Evolutionary conservation across 768 basidiomycete genomes (phyloP), one percentile per base, ranked within the genome.

Genomic region (Naganishia vaughanmartiniae): DNA sequence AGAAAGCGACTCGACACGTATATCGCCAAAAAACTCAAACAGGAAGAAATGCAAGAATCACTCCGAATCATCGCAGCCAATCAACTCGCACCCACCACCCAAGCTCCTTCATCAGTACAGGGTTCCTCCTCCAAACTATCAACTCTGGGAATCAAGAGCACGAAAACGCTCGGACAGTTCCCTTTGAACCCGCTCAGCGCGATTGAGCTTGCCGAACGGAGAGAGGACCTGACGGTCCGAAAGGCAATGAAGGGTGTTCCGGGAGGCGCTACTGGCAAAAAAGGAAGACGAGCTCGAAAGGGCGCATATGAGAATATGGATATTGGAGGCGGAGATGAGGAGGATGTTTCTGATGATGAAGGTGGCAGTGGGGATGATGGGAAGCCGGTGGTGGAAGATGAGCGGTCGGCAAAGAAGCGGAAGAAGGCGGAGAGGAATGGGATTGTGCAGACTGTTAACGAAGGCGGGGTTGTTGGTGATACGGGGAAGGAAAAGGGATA

Each of bases 1-100:
- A 89, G 87, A 83, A 93, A 90, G 79, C 84, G 91, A 65, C 83
- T 98, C 5, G 94, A 97, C 73, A 91, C 91, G 73, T 98, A 93
- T 76, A 93, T 97, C 75, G 92, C 92, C 53, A 81, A 81, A 71
- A 81, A 81, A 58, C 75, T 80, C 56, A 79, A 81, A 66, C 68
- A 70, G 6, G 80, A 81, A 69, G 72, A 75, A 63, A 45, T 78
- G 34, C 65, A 73, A 11, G 73, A 78, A 33, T 80, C 79, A 0
- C 66, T 81, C 42, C 70, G 76, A 48, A 74, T 79, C 34, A 73
- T 81, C 0, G 76, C 75, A 15, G 36, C 56, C 24, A 69, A 69
- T 17, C 76, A 76, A 0, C 73, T 78, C 11, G 75, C 76, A 42
- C 26, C 74, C 76, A 17, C 70, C 74, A 2, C 51, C 74, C 74